Conservation (phyloP, 331 rosid species). For the Spiraea crenata region DNA sequence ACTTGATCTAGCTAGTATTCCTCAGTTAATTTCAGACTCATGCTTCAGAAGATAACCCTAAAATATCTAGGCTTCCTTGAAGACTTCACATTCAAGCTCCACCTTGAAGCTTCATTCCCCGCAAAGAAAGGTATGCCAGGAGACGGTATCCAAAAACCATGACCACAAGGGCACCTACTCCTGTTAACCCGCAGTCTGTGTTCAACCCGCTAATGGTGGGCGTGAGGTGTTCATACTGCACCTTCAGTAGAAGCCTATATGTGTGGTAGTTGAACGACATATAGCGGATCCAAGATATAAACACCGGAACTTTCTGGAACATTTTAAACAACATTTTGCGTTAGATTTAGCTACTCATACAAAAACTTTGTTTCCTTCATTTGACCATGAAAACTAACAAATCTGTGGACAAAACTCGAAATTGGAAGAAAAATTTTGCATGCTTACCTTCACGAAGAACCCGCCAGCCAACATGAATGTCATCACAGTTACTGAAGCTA, state of each 20-base stretch:
- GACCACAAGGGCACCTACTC: conserved; percentile 62
- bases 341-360: not conserved
- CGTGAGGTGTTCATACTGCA: conserved; percentile 60
- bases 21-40: conserved; percentile 15
- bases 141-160: conserved; percentile 94
- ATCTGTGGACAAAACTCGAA: not conserved
- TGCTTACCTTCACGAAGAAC: conserved; percentile 79
- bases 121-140: conserved; percentile 78
- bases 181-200: conserved; percentile 56
- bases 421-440: not conserved
- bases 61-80: conserved; percentile 2
- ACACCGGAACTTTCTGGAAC: conserved; percentile 77
- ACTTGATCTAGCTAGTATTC: conserved; percentile 18
- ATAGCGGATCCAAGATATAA: conserved; percentile 86
- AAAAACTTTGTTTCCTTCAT: not conserved
- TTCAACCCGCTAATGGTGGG: conserved; percentile 52
- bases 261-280: conserved; percentile 98
- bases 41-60: not conserved
- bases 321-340: not conserved
- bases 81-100: conserved; percentile 37
- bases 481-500: conserved; percentile 95
- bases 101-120: conserved; percentile 69
- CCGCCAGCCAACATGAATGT: conserved; percentile 99
- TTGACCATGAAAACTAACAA: not conserved
- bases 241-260: conserved; percentile 82